Evolutionary conservation across 2,329 filamentous ascomycete genomes (phyloP).

Genomic region (Sporothrix curviconia): DNA sequence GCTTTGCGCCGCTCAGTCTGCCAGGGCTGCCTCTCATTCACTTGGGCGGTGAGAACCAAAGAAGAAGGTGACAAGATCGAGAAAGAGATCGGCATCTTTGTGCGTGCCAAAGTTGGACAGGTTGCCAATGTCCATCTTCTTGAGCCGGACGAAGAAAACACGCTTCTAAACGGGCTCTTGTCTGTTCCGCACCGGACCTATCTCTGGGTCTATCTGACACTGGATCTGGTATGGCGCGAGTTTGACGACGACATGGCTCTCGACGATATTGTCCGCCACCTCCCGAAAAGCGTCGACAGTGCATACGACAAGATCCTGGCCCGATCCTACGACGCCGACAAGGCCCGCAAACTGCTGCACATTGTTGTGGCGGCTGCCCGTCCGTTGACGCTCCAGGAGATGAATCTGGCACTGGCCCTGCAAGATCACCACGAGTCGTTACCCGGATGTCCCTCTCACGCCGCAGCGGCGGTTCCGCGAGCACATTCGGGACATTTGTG

Average conservation of each 20-base stretch:
- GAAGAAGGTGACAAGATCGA: conserved; percentile 19
- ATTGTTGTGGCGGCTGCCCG: conserved; percentile 29
- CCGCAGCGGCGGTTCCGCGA: conserved; percentile 16
- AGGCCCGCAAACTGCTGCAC: conserved; percentile 28
- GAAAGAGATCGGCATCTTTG: conserved; percentile 6
- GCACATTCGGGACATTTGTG: conserved; percentile 27
- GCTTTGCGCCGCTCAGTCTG: conserved; percentile 21
- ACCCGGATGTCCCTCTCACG: conserved; percentile 18
- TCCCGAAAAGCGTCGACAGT: conserved; percentile 21
- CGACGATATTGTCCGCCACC: conserved; percentile 12
- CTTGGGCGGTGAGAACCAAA: conserved; percentile 27
- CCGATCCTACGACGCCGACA: conserved; percentile 10
- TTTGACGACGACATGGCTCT: conserved; percentile 20
- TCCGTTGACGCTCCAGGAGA: conserved; percentile 30
- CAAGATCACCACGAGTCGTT: conserved; percentile 6
- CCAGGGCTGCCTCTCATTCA: conserved; percentile 25
- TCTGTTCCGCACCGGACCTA: conserved; percentile 28
- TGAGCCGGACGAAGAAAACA: background rate
- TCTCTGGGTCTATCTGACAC: conserved; percentile 32
- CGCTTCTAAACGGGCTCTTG: conserved; percentile 21
- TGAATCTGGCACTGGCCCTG: conserved; percentile 26
- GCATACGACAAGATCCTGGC: conserved; percentile 19
- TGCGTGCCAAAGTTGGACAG: background rate
- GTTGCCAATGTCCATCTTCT: conserved; percentile 18
- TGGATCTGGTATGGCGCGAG: conserved; percentile 23